These are phyloP conservation scores for Cardiosporidium cionae DNA, from an alignment of 169 alveolate species.

Conservation along the genomic window DNA sequence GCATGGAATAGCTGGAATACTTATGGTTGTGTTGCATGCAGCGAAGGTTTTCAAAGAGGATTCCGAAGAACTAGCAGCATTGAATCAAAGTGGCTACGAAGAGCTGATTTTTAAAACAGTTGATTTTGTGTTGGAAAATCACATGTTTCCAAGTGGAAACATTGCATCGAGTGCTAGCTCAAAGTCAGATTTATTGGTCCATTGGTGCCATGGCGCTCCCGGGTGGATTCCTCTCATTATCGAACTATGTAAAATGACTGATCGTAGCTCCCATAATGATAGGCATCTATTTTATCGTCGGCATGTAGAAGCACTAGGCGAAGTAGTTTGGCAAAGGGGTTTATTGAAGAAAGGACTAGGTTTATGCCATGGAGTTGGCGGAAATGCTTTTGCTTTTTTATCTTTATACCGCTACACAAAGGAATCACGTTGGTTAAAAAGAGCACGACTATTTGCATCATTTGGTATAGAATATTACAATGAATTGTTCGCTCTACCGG, in stretches of 20 bases:
- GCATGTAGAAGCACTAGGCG: slow-evolving; percentile 37
- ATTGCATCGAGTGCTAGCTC: slow-evolving; percentile 50
- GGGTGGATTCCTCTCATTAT: slow-evolving; percentile 59
- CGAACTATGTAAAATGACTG: slow-evolving; percentile 13
- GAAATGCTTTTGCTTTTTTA: slow-evolving; percentile 57
- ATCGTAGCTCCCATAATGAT: background rate
- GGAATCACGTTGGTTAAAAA: slow-evolving; percentile 49
- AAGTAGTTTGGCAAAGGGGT: slow-evolving; percentile 62
- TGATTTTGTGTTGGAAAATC: background rate
- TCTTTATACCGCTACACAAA: slow-evolving; percentile 42
- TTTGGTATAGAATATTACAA: background rate
- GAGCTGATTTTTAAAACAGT: background rate
- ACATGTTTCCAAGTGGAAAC: slow-evolving; percentile 19
- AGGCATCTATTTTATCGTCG: background rate
- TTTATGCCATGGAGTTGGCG: slow-evolving; percentile 79
- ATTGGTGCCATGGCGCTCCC: slow-evolving; percentile 81
- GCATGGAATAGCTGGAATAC: slow-evolving; percentile 72
- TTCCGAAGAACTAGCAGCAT: background rate
- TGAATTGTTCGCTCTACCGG: slow-evolving; percentile 3
- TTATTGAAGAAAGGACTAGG: slow-evolving; percentile 67
- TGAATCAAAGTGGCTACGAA: background rate
- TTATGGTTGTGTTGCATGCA: slow-evolving; percentile 50
- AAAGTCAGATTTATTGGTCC: slow-evolving; percentile 45
- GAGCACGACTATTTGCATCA: slow-evolving; percentile 50
- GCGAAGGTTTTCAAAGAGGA: slow-evolving; percentile 15